A percentile compares a stretch with the other conserved stretches of the same genome.
phyloP scores from a whole-genome alignment of 768 basidiomycete genomes.

The Naganishia vaughanmartiniae region DNA sequence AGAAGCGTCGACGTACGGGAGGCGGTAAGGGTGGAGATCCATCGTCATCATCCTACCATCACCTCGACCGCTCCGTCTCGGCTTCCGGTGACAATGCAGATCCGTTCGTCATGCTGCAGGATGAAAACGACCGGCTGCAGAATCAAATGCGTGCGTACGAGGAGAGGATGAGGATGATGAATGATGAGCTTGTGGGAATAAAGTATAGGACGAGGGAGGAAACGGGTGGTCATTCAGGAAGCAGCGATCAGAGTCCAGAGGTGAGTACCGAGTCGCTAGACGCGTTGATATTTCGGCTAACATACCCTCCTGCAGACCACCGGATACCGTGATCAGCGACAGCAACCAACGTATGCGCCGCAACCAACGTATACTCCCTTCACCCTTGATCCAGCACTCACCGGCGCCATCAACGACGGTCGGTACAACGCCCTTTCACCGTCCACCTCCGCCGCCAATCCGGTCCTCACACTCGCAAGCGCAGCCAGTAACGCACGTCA shows the following conservation, averaged over 20 bases:
- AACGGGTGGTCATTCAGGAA: slow-evolving; percentile 1
- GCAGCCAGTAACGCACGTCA: slow-evolving; percentile 22
- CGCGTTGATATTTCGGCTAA: neutral
- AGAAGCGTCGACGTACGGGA: neutral
- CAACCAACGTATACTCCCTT: slow-evolving; percentile 9
- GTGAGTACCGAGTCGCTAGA: neutral
- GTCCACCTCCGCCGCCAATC: slow-evolving; percentile 8
- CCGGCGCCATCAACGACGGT: neutral
- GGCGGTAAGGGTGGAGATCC: neutral
- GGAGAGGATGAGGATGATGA: slow-evolving; percentile 27
- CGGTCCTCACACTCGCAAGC: slow-evolving; percentile 18
- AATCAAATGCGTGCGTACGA: slow-evolving; percentile 26
- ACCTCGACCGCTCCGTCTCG: slow-evolving; percentile 24
- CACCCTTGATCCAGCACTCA: slow-evolving; percentile 22
- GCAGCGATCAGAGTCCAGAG: slow-evolving; percentile 22
- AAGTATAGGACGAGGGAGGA: slow-evolving; percentile 24
- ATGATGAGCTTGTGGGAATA: slow-evolving; percentile 26
- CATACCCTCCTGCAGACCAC: neutral
- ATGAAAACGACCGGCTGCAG: slow-evolving; percentile 28
- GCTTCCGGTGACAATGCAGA: slow-evolving; percentile 19
- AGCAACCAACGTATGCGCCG: neutral
- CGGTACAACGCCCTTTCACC: slow-evolving; percentile 17
- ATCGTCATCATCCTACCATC: neutral
- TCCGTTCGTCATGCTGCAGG: slow-evolving; percentile 16
- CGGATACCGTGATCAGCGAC: slow-evolving; percentile 13